Conservation (phyloP, 2,329 filamentous ascomycete genomes). For the Talaromyces sp. region DNA sequence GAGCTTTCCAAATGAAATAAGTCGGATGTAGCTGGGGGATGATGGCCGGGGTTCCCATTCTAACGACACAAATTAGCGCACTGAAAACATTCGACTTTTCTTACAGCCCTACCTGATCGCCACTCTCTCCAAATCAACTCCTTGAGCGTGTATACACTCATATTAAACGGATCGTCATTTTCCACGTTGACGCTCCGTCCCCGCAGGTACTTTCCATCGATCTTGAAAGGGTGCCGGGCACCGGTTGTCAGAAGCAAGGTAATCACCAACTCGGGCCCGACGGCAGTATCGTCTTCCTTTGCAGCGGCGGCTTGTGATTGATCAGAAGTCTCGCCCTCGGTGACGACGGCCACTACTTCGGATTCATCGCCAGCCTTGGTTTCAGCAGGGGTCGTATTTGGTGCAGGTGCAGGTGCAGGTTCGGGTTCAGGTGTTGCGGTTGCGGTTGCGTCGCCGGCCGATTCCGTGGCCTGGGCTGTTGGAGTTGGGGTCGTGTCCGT, state of each 20-base stretch:
- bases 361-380: background rate
- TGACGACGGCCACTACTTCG: background rate
- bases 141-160: constrained; percentile 91
- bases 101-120: constrained; percentile 57
- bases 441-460: background rate
- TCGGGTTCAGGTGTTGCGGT: no score
- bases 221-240: constrained; percentile 80
- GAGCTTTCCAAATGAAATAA: constrained; percentile 89
- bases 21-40: constrained; percentile 79
- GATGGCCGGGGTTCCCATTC: constrained; percentile 85
- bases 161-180: constrained; percentile 74
- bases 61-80: constrained; percentile 15
- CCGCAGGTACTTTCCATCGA: constrained; percentile 78
- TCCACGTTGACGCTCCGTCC: constrained; percentile 76
- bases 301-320: background rate
- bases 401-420: background rate
- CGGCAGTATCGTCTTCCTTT: constrained; percentile 33
- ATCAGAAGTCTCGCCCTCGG: constrained; percentile 2
- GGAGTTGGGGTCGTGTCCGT: background rate
- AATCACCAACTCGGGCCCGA: constrained; percentile 49
- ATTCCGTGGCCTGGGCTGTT: background rate
- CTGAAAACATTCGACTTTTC: background rate
- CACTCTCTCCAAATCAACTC: constrained; percentile 91
- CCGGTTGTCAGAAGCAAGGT: constrained; percentile 78
- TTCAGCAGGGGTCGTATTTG: background rate